Percentiles rank a stretch among this genome's conserved stretches.
Evolutionary conservation across 1,284 basidiomycete species (phyloP).

Genomic region (Coriolopsis trogii): DNA sequence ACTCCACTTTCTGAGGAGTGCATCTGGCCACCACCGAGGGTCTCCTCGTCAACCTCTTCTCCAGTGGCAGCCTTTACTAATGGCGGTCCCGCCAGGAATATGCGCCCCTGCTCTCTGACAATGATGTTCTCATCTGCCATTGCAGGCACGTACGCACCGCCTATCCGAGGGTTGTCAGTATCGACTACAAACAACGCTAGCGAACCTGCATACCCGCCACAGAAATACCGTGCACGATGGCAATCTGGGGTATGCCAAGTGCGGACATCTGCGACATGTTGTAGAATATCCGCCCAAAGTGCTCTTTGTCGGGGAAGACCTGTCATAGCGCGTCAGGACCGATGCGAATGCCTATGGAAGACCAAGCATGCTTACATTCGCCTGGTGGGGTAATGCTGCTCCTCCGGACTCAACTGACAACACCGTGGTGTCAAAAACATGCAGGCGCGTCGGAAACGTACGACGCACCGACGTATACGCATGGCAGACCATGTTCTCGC

Average conservation of each 20-base stretch:
- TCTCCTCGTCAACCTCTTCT: slow-evolving; percentile 92
- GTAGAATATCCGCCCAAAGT: slow-evolving; percentile 96
- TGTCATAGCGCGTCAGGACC: slow-evolving; percentile 26
- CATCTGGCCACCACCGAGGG: slow-evolving; percentile 91
- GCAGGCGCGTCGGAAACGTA: background rate
- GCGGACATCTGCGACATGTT: slow-evolving; percentile 97
- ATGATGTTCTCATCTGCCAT: slow-evolving; percentile 98
- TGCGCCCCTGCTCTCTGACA: slow-evolving; percentile 90
- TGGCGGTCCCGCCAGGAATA: slow-evolving; percentile 96
- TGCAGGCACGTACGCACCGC: slow-evolving; percentile 91
- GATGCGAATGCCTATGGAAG: background rate
- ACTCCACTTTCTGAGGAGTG: slow-evolving; percentile 94
- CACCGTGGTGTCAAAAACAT: background rate
- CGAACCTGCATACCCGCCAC: slow-evolving; percentile 64
- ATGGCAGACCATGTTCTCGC: slow-evolving; percentile 86
- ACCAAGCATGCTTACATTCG: slow-evolving; percentile 58
- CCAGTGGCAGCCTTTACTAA: slow-evolving; percentile 95
- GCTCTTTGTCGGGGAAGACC: slow-evolving; percentile 87
- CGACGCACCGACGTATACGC: slow-evolving; percentile 82
- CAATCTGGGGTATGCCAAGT: slow-evolving; percentile 88
- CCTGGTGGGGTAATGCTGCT: slow-evolving; percentile 90
- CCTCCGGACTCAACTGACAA: slow-evolving; percentile 88
- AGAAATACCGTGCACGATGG: slow-evolving; percentile 92
- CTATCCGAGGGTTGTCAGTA: slow-evolving; percentile 38
- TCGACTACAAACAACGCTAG: background rate